Evolutionary conservation across 2,329 filamentous ascomycete species (phyloP).

Genomic region (Aureobasidium melanogenum): DNA sequence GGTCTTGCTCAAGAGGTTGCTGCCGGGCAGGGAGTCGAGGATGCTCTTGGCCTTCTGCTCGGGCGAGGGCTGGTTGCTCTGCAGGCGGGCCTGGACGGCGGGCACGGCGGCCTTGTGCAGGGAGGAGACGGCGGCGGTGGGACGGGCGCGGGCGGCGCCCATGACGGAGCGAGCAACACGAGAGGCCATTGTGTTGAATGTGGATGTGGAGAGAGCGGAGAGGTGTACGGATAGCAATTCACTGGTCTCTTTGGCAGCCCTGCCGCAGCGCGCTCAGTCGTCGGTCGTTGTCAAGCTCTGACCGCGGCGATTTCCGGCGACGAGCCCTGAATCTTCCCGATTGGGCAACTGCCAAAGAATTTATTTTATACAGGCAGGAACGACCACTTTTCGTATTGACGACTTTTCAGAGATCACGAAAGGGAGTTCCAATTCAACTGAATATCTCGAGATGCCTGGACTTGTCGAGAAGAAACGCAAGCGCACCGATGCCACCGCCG

Average conservation of each 20-base stretch:
- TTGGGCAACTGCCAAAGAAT: constrained; percentile 8
- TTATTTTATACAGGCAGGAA: background rate
- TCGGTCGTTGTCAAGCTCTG: constrained; percentile 3
- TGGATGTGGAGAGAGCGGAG: constrained; percentile 31
- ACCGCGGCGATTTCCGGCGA: background rate
- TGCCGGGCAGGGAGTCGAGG: constrained; percentile 86
- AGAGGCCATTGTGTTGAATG: constrained; percentile 82
- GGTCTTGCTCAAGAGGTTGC: constrained; percentile 86
- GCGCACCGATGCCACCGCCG: constrained; percentile 20
- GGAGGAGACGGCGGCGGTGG: constrained; percentile 54
- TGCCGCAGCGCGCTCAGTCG: background rate
- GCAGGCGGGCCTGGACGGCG: constrained; percentile 56
- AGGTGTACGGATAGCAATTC: background rate
- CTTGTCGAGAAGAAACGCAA: constrained; percentile 35
- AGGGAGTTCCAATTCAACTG: background rate
- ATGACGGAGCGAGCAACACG: constrained; percentile 91
- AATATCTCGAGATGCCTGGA: constrained; percentile 27
- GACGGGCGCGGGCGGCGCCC: constrained; percentile 82
- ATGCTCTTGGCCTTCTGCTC: constrained; percentile 96
- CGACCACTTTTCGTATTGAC: background rate
- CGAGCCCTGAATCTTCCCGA: constrained; percentile 1
- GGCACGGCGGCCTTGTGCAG: constrained; percentile 61
- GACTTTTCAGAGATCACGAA: background rate
- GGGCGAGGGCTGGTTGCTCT: constrained; percentile 69
- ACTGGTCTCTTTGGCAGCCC: background rate